A percentile compares a stretch with the other conserved stretches of the same genome.
These are phyloP conservation scores for Ophiostoma angusticollis DNA, from an alignment of 2,329 filamentous ascomycete species.

Conservation along the genomic window DNA sequence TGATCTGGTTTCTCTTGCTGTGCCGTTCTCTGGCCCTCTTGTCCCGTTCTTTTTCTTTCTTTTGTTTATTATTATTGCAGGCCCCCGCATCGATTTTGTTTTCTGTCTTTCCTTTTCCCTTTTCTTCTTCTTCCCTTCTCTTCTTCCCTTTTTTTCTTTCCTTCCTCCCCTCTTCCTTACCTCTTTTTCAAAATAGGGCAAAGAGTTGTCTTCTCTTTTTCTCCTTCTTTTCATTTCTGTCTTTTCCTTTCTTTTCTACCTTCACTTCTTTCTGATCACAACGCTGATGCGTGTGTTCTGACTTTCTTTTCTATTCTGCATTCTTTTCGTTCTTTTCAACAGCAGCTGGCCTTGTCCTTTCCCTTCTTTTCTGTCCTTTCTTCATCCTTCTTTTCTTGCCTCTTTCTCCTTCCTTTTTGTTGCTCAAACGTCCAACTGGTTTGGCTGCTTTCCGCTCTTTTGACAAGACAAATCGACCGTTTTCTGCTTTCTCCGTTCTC, in stretches of 20 bases:
- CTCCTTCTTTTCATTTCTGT: slow-evolving; percentile 10
- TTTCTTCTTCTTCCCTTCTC: not conserved
- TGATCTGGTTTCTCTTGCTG: too few species aligned
- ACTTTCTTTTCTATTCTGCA: slow-evolving; percentile 29
- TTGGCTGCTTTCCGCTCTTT: slow-evolving; percentile 45
- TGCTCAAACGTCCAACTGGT: slow-evolving; percentile 34
- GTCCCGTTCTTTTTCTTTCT: slow-evolving; percentile 15
- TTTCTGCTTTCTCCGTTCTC: not conserved
- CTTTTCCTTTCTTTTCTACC: slow-evolving; percentile 6
- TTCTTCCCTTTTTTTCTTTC: not conserved
- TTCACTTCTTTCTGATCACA: slow-evolving; percentile 12
- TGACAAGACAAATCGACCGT: slow-evolving; percentile 17
- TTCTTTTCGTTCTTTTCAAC: slow-evolving; percentile 16
- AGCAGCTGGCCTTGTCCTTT: slow-evolving; percentile 30
- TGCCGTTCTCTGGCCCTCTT: too few species aligned
- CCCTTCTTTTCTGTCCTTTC: slow-evolving; percentile 20
- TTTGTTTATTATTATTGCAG: slow-evolving; percentile 12
- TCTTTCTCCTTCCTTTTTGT: slow-evolving; percentile 24
- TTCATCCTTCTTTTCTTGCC: slow-evolving; percentile 26
- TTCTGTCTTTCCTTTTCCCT: slow-evolving; percentile 14
- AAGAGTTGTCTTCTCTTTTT: slow-evolving; percentile 13
- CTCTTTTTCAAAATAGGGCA: slow-evolving; percentile 12
- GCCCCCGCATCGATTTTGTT: slow-evolving; percentile 9
- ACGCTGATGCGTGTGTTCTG: slow-evolving; percentile 22
- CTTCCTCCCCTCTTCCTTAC: slow-evolving; percentile 13